Evolutionary conservation across 176 grass and related monocot species (phyloP).

Genomic region (Aegilops sharonensis): DNA sequence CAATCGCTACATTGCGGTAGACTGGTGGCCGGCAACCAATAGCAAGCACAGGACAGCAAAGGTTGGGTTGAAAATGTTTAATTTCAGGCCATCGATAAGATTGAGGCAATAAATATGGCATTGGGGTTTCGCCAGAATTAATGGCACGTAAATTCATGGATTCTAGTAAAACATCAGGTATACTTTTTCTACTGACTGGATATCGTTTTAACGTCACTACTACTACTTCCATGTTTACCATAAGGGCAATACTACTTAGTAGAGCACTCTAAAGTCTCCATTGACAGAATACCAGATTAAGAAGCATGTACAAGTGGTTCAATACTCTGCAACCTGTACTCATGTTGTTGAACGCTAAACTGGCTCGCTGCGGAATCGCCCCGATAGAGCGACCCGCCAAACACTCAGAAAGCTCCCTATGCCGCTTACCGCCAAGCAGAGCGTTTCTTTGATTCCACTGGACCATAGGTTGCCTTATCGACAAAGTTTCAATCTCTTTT

Average conservation of each 20-base stretch:
- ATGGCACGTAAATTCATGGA: neutral
- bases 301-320: neutral
- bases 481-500: neutral
- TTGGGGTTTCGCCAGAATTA: neutral
- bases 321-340: slow-evolving; percentile 5
- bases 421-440: neutral
- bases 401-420: neutral
- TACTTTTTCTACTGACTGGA: neutral
- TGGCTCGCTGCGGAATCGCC: neutral
- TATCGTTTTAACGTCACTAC: neutral
- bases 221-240: neutral
- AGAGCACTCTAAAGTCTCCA: neutral
- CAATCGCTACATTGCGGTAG: neutral
- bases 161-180: neutral
- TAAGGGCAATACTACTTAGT: neutral
- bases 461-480: neutral
- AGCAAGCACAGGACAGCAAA: neutral
- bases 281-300: neutral
- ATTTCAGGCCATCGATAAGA: neutral
- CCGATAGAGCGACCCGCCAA: neutral
- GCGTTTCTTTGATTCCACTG: neutral
- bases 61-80: neutral
- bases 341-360: neutral
- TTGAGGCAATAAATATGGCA: neutral
- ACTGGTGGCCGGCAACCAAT: neutral